Base-by-base conservation (phyloP, 73 alveolate species). In the Breviolum minutum region DNA sequence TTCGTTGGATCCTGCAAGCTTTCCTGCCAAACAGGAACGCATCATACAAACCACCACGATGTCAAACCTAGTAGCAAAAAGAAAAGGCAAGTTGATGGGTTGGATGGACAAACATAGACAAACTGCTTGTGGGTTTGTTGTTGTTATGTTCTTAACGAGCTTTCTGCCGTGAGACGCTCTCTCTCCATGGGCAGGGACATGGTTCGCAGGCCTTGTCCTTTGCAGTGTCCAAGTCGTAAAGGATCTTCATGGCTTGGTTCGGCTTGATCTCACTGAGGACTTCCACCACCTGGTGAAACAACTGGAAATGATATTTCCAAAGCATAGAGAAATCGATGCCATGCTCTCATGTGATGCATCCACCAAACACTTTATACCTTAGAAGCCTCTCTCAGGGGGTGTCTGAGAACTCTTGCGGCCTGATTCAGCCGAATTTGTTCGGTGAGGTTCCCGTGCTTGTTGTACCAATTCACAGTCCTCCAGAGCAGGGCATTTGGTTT, bases 391-490 rank as follows among this genome's bases (percentile, higher is more conserved):
- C 54, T 68, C 17, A 4, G 77, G 24, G n/a, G 17, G 77, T 68
- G 77, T 68, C n/a, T 17, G 8, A 14, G 77, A 68, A 17, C 77
- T 68, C 77, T 68, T 4, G 17, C 60, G 27, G 96, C 96, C 79
- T 54, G 71, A 48, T 71, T 90, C 29, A 90, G 87, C 24, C 96
- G 87, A 61, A 90, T 90, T 27, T 60, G 96, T 73, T 70, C 96
- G 19, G 63, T 32, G 74, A 90, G 96, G 74, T 90, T 76, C 48
- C 96, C 96, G 74, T 90, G 96, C 96, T 90, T 90, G 96, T 90
- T 90, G 96, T 90, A 90, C 96, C 96, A 90, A 64, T 90, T 76
- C 87, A 90, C 96, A 24, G 96, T 90, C 96, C 96, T 90, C 27
- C 70, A 88, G 79, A 9, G 84, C 86, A 26, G 11, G 64, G 64